Evolutionary conservation across 768 basidiomycete genomes (phyloP).

Genomic region (Mycena belliarum): DNA sequence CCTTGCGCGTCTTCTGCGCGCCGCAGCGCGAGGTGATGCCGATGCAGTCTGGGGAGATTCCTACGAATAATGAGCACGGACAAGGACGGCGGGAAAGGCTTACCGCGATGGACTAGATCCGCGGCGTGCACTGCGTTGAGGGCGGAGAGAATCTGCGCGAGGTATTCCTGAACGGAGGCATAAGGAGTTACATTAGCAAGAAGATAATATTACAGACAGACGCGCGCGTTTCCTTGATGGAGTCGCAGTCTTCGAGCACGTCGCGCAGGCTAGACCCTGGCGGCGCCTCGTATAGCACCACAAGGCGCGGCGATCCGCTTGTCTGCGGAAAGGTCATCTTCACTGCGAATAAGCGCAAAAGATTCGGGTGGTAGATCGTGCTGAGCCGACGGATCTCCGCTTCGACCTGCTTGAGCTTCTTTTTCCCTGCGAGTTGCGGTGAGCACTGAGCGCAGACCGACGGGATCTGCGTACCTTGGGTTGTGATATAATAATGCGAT

Average conservation of each 20-base stretch:
- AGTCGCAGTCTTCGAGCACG: conserved; percentile 74
- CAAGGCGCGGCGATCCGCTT: conserved; percentile 51
- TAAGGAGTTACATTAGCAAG: too few species aligned
- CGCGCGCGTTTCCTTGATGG: conserved; percentile 71
- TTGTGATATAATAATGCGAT: conserved; percentile 60
- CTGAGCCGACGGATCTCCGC: conserved; percentile 63
- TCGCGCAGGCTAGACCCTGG: conserved; percentile 69
- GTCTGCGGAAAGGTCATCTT: conserved; percentile 58
- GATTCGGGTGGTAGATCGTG: conserved; percentile 60
- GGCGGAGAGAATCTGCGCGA: conserved; percentile 70
- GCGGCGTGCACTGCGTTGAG: conserved; percentile 65
- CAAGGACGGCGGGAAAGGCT: not conserved
- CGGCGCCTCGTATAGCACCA: conserved; percentile 71
- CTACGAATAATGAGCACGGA: conserved; percentile 31
- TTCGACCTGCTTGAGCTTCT: conserved; percentile 70
- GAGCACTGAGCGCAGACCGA: not conserved
- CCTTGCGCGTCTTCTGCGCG: conserved; percentile 54
- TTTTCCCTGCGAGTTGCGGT: conserved; percentile 42
- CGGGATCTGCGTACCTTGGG: not conserved
- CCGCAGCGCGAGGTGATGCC: conserved; percentile 56
- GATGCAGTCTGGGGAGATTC: conserved; percentile 59
- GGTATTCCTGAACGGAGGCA: conserved; percentile 84
- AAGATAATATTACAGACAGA: conserved; percentile 51
- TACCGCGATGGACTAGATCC: conserved; percentile 73
- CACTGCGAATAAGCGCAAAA: conserved; percentile 68